Evolutionary conservation across 2,329 filamentous ascomycete species (phyloP), one percentile per base, ranked within the genome.

Genomic region (Reticulascus tulasneorum): DNA sequence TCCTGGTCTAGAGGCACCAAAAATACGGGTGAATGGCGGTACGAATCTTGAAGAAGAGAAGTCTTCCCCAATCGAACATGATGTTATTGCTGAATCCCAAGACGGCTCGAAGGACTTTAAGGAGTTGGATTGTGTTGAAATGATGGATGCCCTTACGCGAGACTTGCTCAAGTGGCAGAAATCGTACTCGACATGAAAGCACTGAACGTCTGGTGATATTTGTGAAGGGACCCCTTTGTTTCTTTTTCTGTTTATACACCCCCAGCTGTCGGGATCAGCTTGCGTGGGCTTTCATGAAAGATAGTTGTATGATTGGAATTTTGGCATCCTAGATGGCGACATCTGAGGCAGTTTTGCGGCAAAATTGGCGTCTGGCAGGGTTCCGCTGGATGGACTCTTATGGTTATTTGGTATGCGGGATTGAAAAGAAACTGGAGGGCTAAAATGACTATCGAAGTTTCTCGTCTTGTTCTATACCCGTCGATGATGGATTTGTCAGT

Each of bases 161-260:
- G 81, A 89, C 56, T 73, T 94, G 51, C 77, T 91, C 47, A 84
- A 85, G 52, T 94, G 87, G 87, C 87, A 94, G 63, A 82, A 84
- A 46, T 77, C 86, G 52, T 89, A 75, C 49, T 57, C 66, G 35
- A 63, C 47, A 55, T 44, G 12, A 46, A 23, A 43, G 32, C 33
- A n/a, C n/a, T n/a, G n/a, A n/a, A n/a, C n/a, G n/a, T n/a, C n/a
- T n/a, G n/a, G n/a, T n/a, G n/a, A n/a, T n/a, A n/a, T n/a, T n/a
- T n/a, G n/a, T n/a, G n/a, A n/a, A n/a, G n/a, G n/a, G n/a, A n/a
- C n/a, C n/a, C n/a, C n/a, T n/a, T n/a, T n/a, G n/a, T n/a, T n/a
- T n/a, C n/a, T n/a, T n/a, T n/a, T n/a, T n/a, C n/a, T n/a, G n/a
- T n/a, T n/a, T n/a, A n/a, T n/a, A n/a, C n/a, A n/a, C n/a, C n/a